Base-by-base conservation (phyloP, 1,284 basidiomycete genomes). In the Trametes hirsuta region DNA sequence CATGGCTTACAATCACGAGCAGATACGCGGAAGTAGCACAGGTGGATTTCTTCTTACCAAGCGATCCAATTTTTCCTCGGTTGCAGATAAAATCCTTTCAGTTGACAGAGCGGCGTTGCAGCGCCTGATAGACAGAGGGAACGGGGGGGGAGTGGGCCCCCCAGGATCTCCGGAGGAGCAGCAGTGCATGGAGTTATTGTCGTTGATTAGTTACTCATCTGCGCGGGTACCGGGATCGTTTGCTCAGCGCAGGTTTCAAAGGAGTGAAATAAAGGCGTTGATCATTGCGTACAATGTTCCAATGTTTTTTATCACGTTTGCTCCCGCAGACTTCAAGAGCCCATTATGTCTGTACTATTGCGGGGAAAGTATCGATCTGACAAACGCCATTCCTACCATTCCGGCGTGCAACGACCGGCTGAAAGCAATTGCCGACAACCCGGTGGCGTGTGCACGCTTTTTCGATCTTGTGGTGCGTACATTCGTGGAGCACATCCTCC, bases 311-410 rank as follows among this genome's bases (percentile, higher is more conserved):
- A 22, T 54, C 4, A 54, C 53, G 1, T 54, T 54, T 15, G 42
- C 53, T 8, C 53, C 53, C 2, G 44, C 18, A 0, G 53, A 54
- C 22, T 22, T 47, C 25, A 54, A 54, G n/a, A 18, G 45, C 30
- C 56, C 56, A 1, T 34, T 66, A 0, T 66, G 65, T 50, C 15
- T 66, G 15, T 54, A 62, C 41, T 59, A 57, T n/a, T 61, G 59
- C 21, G 65, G 65, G 1, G 39, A 59, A n/a, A 11, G 37, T 0
- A 53, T 66, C 4, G 47, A 64, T 47, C 15, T 66, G 21, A 10
- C 9, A 2, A 1, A 11, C 4, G 6, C 2, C 4, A 34, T 15
- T 2, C 44, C 36, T 3, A 8, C 1, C 22, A 35, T 47, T 2
- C 12, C 30, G 12, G 6, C 34, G 14, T 5, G 12, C 4, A 12